These are phyloP conservation scores for Narthecium ossifragum DNA, from an alignment of 106 monocot species.

Conservation along the genomic window DNA sequence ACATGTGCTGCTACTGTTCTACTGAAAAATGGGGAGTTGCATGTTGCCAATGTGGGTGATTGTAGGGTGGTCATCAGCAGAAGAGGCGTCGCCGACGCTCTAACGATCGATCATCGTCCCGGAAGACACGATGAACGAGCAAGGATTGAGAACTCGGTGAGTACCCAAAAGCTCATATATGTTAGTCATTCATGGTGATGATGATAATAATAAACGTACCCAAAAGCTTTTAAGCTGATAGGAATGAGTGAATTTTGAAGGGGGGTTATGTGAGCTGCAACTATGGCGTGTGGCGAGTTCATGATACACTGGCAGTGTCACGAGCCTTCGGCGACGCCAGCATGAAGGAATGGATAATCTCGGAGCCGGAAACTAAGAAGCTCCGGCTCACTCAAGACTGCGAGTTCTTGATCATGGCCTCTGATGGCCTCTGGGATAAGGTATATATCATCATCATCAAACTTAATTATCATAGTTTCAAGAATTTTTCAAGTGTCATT, in stretches of 20 bases:
- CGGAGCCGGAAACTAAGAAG: conserved; percentile 44
- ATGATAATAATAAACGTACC: background rate
- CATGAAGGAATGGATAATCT: conserved; percentile 60
- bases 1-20: conserved; percentile 75
- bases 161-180: background rate
- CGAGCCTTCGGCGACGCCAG: conserved; percentile 42
- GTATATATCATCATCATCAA: too few species aligned
- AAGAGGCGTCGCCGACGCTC: conserved; percentile 29
- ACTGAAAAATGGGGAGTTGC: conserved; percentile 52
- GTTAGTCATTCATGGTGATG: background rate
- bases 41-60: conserved; percentile 69
- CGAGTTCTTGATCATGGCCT: conserved; percentile 47
- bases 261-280: conserved; percentile 38
- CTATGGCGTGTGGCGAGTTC: conserved; percentile 49
- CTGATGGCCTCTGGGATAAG: conserved; percentile 65
- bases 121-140: conserved; percentile 38
- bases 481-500: too few species aligned
- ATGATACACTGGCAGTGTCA: conserved; percentile 38
- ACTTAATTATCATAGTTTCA: too few species aligned
- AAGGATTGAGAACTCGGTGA: conserved; percentile 58
- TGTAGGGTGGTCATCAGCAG: conserved; percentile 58
- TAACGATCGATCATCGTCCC: conserved; percentile 61
- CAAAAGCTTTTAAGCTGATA: background rate
- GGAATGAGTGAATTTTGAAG: too few species aligned
- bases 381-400: conserved; percentile 25